Evolutionary conservation across 257 asterid species (phyloP), one percentile per base, ranked within the genome.

Genomic region (Mentha longifolia): DNA sequence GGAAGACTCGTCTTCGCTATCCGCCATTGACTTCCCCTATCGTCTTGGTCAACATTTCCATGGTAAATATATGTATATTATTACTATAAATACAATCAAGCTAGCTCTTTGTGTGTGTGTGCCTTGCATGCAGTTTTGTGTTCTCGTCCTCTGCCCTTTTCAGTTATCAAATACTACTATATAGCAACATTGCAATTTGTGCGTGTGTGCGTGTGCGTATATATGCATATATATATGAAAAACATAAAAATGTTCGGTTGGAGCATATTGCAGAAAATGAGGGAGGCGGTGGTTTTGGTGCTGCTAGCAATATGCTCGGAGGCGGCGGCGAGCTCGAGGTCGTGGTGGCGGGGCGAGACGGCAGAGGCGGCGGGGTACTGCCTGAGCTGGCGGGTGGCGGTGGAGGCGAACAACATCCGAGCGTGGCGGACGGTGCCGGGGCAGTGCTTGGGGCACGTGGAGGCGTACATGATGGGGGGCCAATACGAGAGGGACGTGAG

Each of bases 341-440:
- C 68, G 20, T 61, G 73, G 79, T 43, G 73, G 81, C 59, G 71
- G 13, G 43, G 49, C 67, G 73, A 65, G 42, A 14, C 72, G 39
- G 59, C 16, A 54, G 73, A 35, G 72, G 17, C 59, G 16, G 0
- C 39, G 2, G 73, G 78, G 28, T 78, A 79, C 74, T 85, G 90
- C 77, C 67, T 82, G 80, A 86, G 95, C 80, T 88, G 92, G 95
- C 78, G 95, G 61, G 35, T 86, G 61, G 95, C 71, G 19, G 95
- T 86, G 85, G 95, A 88, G 81, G 77, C 92, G n/a, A 85, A 85
- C 72, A 86, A 86, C 71, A 63, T 88, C 11, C 79, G 85, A 15
- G 74, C 81, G 7, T 88, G 92, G 92, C 85, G 80, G 31, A 83
- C 86, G 3, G 89, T 88, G 14, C 95, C 90, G 3, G n/a, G 65